Evolutionary conservation across 495 filamentous ascomycete genomes (phyloP).

Genomic region (Penicillium mononematosum): DNA sequence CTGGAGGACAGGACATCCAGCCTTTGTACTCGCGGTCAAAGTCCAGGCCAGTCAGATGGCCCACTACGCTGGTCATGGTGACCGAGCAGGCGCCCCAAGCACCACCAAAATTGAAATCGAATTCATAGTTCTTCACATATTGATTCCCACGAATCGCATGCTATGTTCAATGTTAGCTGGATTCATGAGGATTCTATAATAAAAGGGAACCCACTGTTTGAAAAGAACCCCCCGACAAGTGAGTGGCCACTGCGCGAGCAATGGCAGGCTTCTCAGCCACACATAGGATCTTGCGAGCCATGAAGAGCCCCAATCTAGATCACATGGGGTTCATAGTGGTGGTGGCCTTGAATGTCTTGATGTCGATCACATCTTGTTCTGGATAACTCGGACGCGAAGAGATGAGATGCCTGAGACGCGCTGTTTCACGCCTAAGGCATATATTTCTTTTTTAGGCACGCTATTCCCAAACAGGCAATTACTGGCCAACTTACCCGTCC

Average conservation of each 20-base stretch:
- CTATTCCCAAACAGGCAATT: constrained; percentile 31
- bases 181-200: constrained; percentile 16
- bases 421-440: constrained; percentile 26
- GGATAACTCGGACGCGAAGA: constrained; percentile 18
- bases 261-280: constrained; percentile 98
- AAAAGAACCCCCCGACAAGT: constrained; percentile 74
- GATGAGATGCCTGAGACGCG: constrained; percentile 15
- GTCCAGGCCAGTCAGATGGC: constrained; percentile 74
- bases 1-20: constrained; percentile 80
- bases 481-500: neutral
- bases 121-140: constrained; percentile 93
- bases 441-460: neutral
- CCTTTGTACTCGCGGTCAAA: constrained; percentile 67
- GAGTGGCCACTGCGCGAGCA: constrained; percentile 85
- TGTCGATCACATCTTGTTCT: constrained; percentile 15
- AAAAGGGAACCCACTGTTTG: constrained; percentile 58
- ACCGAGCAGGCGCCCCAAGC: constrained; percentile 81
- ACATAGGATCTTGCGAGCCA: constrained; percentile 67
- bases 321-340: constrained; percentile 14
- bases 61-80: constrained; percentile 88
- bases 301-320: constrained; percentile 18
- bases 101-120: constrained; percentile 78
- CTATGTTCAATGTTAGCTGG: constrained; percentile 43
- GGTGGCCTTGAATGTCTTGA: constrained; percentile 10
- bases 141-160: constrained; percentile 58